A percentile compares a stretch with the other conserved stretches of the same genome.
phyloP scores from a whole-genome alignment of 768 basidiomycete species.

The Phanerodontia chrysosporium region DNA sequence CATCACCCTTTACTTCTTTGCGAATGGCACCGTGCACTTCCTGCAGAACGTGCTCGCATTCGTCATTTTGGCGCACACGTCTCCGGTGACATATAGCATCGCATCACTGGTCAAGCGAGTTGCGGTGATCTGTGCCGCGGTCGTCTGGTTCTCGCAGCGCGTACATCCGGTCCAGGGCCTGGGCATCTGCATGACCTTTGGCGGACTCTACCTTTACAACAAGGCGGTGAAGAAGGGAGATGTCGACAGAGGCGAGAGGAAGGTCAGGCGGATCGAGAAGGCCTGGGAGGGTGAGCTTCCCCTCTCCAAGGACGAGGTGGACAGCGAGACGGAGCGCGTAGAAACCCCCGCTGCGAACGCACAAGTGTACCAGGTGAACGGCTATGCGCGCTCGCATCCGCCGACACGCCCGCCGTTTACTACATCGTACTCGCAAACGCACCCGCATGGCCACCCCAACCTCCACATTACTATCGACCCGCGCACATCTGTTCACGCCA shows the following conservation, averaged over 20 bases:
- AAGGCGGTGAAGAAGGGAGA: slow-evolving; percentile 71
- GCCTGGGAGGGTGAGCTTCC: slow-evolving; percentile 67
- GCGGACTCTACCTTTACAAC: slow-evolving; percentile 95
- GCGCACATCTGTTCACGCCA: slow-evolving; percentile 7
- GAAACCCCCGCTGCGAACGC: slow-evolving; percentile 13
- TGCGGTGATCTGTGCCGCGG: slow-evolving; percentile 95
- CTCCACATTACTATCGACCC: slow-evolving; percentile 27
- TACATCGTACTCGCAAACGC: slow-evolving; percentile 21
- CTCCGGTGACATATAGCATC: slow-evolving; percentile 98
- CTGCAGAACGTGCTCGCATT: slow-evolving; percentile 98
- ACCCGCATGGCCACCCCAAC: slow-evolving; percentile 20
- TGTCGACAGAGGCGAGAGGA: slow-evolving; percentile 90
- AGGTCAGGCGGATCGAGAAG: slow-evolving; percentile 74
- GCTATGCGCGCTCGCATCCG: slow-evolving; percentile 20
- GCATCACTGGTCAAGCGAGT: slow-evolving; percentile 98
- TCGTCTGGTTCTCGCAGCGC: slow-evolving; percentile 91
- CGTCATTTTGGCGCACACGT: slow-evolving; percentile 90
- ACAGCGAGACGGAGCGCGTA: slow-evolving; percentile 42
- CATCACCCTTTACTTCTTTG: slow-evolving; percentile 76
- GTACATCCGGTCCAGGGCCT: slow-evolving; percentile 81
- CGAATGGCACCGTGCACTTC: slow-evolving; percentile 96
- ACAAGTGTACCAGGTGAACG: slow-evolving; percentile 12
- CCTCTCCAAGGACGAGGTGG: slow-evolving; percentile 54
- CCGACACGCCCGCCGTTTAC: slow-evolving; percentile 15
- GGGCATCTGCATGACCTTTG: slow-evolving; percentile 88